Evolutionary conservation across 2,329 filamentous ascomycete species (phyloP).

Genomic region (Apiospora pterosperma): DNA sequence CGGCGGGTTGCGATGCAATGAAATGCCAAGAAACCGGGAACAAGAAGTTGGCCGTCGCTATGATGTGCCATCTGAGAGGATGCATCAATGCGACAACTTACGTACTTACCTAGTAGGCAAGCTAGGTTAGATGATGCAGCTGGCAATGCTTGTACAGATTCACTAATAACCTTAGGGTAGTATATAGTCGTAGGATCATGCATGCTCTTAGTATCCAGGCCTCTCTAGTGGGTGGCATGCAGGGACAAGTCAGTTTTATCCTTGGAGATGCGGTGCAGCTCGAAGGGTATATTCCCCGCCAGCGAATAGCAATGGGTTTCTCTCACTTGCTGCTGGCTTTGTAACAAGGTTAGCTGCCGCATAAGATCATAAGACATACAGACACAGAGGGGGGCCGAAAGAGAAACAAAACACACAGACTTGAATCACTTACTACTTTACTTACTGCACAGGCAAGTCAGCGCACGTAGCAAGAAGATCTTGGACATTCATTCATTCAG

Average conservation of each 20-base stretch:
- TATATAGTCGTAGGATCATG: neutral
- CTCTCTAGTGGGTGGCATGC: neutral
- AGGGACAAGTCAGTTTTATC: neutral
- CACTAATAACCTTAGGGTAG: too few relatives aligned
- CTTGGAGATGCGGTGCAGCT: neutral
- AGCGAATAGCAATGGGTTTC: neutral
- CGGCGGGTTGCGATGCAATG: neutral
- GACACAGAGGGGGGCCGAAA: too few relatives aligned
- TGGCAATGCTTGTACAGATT: neutral
- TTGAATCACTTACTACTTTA: neutral
- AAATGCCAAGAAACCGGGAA: neutral
- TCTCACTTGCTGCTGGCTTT: neutral
- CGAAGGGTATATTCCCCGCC: neutral
- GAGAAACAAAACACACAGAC: neutral
- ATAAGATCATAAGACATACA: neutral
- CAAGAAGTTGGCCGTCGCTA: neutral
- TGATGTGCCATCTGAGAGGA: slow-evolving; percentile 1
- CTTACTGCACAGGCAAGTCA: neutral
- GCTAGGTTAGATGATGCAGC: slow-evolving; percentile 1
- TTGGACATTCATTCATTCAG: neutral
- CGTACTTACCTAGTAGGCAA: too few relatives aligned
- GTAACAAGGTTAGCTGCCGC: neutral
- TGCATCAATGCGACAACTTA: neutral
- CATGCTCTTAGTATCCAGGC: neutral
- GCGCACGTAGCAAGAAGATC: neutral